A percentile compares a stretch with the other conserved stretches of the same genome.
Conservation (phyloP, 352 stramenopile genomes). For the Globisporangium abappressorium region DNA sequence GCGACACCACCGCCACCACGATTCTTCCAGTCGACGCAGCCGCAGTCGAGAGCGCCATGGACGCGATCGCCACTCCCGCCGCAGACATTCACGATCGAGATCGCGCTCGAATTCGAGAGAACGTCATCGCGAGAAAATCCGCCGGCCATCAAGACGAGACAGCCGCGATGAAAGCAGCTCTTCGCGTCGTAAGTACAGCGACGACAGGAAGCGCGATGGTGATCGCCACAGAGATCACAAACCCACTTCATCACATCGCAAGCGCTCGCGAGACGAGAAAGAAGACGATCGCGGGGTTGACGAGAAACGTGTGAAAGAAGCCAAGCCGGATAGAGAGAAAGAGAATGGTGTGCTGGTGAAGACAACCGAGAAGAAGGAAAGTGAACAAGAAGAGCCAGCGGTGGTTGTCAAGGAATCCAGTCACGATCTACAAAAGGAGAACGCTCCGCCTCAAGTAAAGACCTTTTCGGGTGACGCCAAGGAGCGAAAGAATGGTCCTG, state of each 20-base stretch:
- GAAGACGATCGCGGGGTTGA: background rate
- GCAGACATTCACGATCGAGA: slow-evolving; percentile 6
- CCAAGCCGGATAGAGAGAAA: background rate
- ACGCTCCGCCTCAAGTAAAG: background rate
- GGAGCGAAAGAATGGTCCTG: background rate
- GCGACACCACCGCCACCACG: slow-evolving; percentile 9
- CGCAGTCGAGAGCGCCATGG: slow-evolving; percentile 15
- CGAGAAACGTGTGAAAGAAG: background rate
- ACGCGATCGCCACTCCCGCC: slow-evolving; percentile 9
- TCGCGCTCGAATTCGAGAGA: slow-evolving; percentile 23
- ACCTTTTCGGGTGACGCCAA: background rate
- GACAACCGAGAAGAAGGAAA: slow-evolving; percentile 1
- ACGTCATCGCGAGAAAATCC: slow-evolving; percentile 25
- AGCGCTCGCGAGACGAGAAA: slow-evolving; percentile 14
- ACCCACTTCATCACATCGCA: slow-evolving; percentile 5
- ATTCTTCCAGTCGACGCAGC: slow-evolving; percentile 15
- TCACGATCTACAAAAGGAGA: background rate
- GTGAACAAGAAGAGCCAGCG: background rate
- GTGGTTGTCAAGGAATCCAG: background rate
- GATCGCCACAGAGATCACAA: slow-evolving; percentile 10
- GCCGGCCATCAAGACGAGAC: slow-evolving; percentile 12
- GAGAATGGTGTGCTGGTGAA: background rate
- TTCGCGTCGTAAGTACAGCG: slow-evolving; percentile 19
- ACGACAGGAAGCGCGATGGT: slow-evolving; percentile 11
- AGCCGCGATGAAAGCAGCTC: slow-evolving; percentile 18